phyloP scores from a whole-genome alignment of 257 asterid species.

The Haberlea rhodopensis region DNA sequence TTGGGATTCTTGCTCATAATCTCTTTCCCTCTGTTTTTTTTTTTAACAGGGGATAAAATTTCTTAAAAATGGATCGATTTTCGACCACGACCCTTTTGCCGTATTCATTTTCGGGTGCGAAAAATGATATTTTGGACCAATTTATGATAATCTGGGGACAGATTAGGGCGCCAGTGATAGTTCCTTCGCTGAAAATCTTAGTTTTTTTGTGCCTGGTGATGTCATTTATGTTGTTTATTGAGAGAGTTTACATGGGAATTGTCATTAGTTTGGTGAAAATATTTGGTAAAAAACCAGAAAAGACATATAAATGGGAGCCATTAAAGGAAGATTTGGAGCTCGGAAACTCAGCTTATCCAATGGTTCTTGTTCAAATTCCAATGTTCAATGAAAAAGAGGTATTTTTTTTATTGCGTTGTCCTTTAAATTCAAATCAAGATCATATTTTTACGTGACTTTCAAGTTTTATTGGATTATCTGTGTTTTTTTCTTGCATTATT shows the following conservation, averaged over 20 bases:
- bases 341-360: constrained; percentile 72
- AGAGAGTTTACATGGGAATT: constrained; percentile 84
- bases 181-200: constrained; percentile 55
- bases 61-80: constrained; percentile 48
- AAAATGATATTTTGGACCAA: constrained; percentile 53
- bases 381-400: constrained; percentile 98
- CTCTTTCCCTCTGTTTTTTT: constrained; percentile 33
- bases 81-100: constrained; percentile 40
- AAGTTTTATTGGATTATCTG: neutral
- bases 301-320: constrained; percentile 81
- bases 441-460: neutral
- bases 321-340: constrained; percentile 78
- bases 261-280: constrained; percentile 59
- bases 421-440: constrained; percentile 4
- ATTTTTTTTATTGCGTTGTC: neutral
- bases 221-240: constrained; percentile 85
- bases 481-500: neutral
- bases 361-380: constrained; percentile 92
- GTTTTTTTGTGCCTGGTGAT: constrained; percentile 59
- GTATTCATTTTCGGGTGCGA: constrained; percentile 38
- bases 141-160: constrained; percentile 62
- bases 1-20: constrained; percentile 38
- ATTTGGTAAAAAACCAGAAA: constrained; percentile 68
- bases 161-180: constrained; percentile 79
- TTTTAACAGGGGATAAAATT: constrained; percentile 27